phyloP scores from a whole-genome alignment of 495 filamentous ascomycete genomes.

The Neurospora cerealis region DNA sequence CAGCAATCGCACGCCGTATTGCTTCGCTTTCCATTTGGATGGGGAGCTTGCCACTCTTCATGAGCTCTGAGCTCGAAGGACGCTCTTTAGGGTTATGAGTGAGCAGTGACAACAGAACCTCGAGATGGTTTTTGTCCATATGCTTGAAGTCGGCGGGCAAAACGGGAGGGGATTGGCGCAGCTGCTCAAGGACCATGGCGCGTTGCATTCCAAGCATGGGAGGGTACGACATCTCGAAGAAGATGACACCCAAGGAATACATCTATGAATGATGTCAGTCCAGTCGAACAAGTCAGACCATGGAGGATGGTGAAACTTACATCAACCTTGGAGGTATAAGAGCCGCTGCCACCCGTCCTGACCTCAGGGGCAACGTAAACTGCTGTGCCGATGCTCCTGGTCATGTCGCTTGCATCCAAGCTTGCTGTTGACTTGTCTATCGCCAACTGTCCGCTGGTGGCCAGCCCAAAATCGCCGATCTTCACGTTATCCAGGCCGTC shows the following conservation, averaged over 20 bases:
- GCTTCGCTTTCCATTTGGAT: constrained; percentile 87
- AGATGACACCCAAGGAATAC: constrained; percentile 95
- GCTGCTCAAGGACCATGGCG: constrained; percentile 56
- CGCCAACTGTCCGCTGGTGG: constrained; percentile 71
- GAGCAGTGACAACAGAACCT: constrained; percentile 70
- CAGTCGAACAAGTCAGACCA: not conserved
- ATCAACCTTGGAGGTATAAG: constrained; percentile 90
- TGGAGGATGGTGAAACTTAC: constrained; percentile 34
- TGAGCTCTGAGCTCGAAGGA: constrained; percentile 75
- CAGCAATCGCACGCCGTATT: constrained; percentile 69
- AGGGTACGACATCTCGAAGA: constrained; percentile 93
- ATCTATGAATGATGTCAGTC: constrained; percentile 45
- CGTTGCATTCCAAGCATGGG: constrained; percentile 83
- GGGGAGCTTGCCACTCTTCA: constrained; percentile 80
- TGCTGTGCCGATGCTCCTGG: constrained; percentile 86
- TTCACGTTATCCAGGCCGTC: constrained; percentile 81
- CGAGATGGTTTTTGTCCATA: constrained; percentile 59
- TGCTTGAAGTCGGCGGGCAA: constrained; percentile 68
- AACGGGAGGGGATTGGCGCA: constrained; percentile 56
- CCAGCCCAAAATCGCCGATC: constrained; percentile 94
- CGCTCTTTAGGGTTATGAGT: constrained; percentile 71
- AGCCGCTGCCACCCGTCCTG: constrained; percentile 55
- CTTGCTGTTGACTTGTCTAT: constrained; percentile 56
- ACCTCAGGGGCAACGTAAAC: constrained; percentile 94
- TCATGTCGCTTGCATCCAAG: constrained; percentile 43